Base-by-base conservation (phyloP, 2,329 filamentous ascomycete species). In the Berkeleyomyces rouxiae region DNA sequence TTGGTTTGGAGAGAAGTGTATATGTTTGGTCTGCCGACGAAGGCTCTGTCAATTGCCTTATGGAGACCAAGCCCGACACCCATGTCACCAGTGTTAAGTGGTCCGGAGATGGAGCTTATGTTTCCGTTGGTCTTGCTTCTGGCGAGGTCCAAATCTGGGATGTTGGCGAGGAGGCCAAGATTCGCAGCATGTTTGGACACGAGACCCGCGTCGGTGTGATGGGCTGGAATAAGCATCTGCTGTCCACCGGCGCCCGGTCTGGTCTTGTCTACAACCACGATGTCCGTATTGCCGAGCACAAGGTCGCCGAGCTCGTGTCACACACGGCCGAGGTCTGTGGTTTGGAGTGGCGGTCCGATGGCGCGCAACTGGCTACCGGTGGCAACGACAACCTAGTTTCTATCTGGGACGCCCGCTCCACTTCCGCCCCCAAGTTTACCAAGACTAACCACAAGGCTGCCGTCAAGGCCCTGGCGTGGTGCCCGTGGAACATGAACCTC, bases 141-240 rank as follows among this genome's bases (percentile, higher is more conserved):
- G 93, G 93, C 65, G 93, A 99, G 74, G 90, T 99, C 44, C 93
- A 99, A 77, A 99, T 99, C 76, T 99, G 93, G 92, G 93, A 97
- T 70, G 92, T 96, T 37, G 88, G 95, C 69, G 93, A 99, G 74
- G 84, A 87, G 66, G 86, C 85, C 71, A 97, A 97, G 82, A 86
- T 99, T 65, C 91, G 93, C 73, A 96, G 90, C 80, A 99, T 99
- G 93, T 88, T 90, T 72, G 93, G 93, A 65, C 93, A 99, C 72
- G 92, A 97, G 71, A 92, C 90, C 46, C 91, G 93, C 62, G 92
- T 99, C 67, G 90, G 91, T 71, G 92, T 96, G 67, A 96, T 97
- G 91, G 90, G 91, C 71, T 99, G 93, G 93, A 96, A 90, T 81
- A 97, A 97, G 82, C 93, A 97, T 76, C 84, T 95, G 64, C 82